Percentiles rank a stretch among this genome's conserved stretches.
Conservation (phyloP, 139 green algal genomes). For the Pleodorina starrii region DNA sequence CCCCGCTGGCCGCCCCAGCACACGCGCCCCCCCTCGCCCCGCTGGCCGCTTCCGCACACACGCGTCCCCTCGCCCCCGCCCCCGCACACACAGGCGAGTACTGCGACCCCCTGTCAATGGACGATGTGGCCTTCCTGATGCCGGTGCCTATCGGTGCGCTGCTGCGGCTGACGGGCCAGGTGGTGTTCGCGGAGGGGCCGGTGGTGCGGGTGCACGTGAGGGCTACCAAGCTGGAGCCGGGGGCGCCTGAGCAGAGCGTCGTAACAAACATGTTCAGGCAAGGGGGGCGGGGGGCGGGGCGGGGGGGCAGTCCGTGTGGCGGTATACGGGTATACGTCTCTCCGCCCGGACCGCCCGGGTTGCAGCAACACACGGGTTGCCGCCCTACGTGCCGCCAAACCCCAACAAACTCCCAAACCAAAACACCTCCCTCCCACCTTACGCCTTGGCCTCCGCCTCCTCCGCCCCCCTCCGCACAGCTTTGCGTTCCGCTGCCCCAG, state of each 20-base stretch:
- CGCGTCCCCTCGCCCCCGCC: not conserved
- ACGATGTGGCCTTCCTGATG: conserved; percentile 61
- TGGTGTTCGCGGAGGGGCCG: conserved; percentile 54
- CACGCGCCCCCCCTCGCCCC: too few species aligned
- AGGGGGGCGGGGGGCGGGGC: not conserved
- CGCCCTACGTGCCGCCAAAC: too few species aligned
- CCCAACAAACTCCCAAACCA: too few species aligned
- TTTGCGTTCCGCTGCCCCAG: conserved; percentile 21
- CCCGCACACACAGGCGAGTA: conserved; percentile 33
- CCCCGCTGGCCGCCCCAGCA: not conserved
- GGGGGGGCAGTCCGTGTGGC: too few species aligned
- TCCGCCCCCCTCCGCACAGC: not conserved
- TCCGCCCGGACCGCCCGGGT: too few species aligned
- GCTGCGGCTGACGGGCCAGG: conserved; percentile 53
- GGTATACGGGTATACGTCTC: too few species aligned
- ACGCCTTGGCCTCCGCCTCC: too few species aligned
- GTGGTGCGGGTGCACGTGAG: conserved; percentile 61
- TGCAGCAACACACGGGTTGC: too few species aligned
- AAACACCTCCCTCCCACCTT: too few species aligned
- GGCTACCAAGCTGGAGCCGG: conserved; percentile 55
- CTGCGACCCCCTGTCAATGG: conserved; percentile 52
- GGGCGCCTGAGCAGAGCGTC: conserved; percentile 28
- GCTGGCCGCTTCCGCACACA: too few species aligned
- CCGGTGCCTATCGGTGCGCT: conserved; percentile 61
- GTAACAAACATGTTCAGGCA: conserved; percentile 54